Evolutionary conservation across 495 filamentous ascomycete genomes (phyloP).

Genomic region (Beverwykella pulmonaria): DNA sequence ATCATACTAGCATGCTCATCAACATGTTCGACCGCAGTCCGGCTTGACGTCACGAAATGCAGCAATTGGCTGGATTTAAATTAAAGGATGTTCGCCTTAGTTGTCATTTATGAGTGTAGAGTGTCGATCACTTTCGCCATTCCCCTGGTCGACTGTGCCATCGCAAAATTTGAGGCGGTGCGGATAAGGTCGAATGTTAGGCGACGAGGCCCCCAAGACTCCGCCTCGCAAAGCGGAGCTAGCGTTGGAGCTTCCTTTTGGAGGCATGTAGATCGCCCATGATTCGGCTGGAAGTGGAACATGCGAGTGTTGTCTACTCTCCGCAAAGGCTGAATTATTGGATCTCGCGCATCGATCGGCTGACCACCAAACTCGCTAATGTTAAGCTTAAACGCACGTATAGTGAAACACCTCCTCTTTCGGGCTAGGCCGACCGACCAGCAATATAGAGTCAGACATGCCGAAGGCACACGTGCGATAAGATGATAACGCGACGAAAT

Average conservation of each 20-base stretch:
- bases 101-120: not conserved
- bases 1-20: not conserved
- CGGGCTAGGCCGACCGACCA: slow-evolving; percentile 14
- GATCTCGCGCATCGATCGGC: slow-evolving; percentile 9
- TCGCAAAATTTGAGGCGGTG: not conserved
- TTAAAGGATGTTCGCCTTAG: slow-evolving; percentile 18
- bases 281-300: not conserved
- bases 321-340: not conserved
- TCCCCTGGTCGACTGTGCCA: not conserved
- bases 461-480: slow-evolving; percentile 18
- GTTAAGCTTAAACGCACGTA: slow-evolving; percentile 35
- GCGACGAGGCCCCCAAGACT: not conserved
- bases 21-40: not conserved
- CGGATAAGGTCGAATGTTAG: not conserved
- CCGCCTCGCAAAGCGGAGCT: slow-evolving; percentile 14
- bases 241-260: slow-evolving; percentile 23
- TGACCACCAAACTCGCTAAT: slow-evolving; percentile 23
- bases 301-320: not conserved
- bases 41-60: not conserved
- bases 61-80: slow-evolving; percentile 10
- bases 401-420: slow-evolving; percentile 25
- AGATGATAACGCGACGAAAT: slow-evolving; percentile 15
- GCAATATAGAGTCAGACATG: slow-evolving; percentile 20
- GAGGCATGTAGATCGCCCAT: slow-evolving; percentile 15
- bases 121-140: slow-evolving; percentile 13